Base-by-base conservation (phyloP, 441 rosid genomes). In the Eugenia klotzschiana region DNA sequence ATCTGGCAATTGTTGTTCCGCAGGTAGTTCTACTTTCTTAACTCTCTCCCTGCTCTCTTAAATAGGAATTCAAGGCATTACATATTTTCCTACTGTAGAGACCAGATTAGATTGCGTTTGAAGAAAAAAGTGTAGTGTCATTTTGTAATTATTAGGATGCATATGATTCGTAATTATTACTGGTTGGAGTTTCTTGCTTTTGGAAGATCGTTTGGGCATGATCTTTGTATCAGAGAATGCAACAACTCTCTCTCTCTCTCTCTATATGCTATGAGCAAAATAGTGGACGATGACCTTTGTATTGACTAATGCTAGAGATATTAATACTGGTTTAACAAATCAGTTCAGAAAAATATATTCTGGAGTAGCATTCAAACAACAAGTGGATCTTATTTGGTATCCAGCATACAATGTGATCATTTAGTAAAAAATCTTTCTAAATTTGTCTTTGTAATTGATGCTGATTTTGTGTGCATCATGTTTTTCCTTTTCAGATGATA, bases 1-100 rank as follows among this genome's bases (percentile, higher is more conserved):
- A 95, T 88, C 96, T 97, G 27, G 96, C 98, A 82, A 94, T 97
- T 60, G 99, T 97, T 84, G 77, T 97, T 86, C 99, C 98, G 6
- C 99, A 94, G 94, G 98, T 88, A 89, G 58, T 16, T 27, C 51
- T 53, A 6, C 55, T 79, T 49, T 29, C 43, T 79, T 25, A 6
- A 41, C 25, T 74, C 57, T 54, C 15, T 41, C 4, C 40, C 25
- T 23, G 23, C 74, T 64, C 74, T 64, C 41, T 64, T 64, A 64
- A 64, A 64, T 18, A 29, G n/a, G 41, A 60, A 64, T 29, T 64
- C n/a, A 29, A 33, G 74, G 43, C 74, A 37, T 64, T 29, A 64
- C n/a, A 29, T 29, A 29, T 64, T 29, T 64, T 64, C 43, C 74
- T 29, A 16, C 43, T 4, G 3, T 16, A 18, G 23, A 60, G 43